Evolutionary conservation across 495 filamentous ascomycete species (phyloP), one percentile per base, ranked within the genome.

Genomic region (Penicillium herquei): DNA sequence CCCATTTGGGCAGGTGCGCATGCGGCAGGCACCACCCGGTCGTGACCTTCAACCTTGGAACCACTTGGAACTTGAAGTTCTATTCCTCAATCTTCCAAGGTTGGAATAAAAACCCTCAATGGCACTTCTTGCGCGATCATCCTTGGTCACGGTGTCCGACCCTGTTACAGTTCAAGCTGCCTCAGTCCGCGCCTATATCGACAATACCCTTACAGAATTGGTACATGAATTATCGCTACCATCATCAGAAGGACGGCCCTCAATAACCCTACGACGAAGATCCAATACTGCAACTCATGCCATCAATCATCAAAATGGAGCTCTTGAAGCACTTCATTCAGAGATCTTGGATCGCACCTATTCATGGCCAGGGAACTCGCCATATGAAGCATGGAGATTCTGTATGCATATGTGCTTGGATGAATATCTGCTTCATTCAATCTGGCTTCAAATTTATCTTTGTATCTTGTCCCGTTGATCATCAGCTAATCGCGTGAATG

Each of bases 321-420:
- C 73, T 1, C 63, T 75, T 0, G 73, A 73, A 50, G 45, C 59
- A 33, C 46, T 47, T 7, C 12, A 33, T 14, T 3, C 40, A 51
- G 3, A 54, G 54, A 63, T 57, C 2, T 55, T 56, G 26, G 45
- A 49, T 9, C 56, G 60, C 7, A 75, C 64, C 12, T 76, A 76
- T 51, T 75, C 62, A 0, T 90, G 85, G 72, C 86, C 86, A 12
- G 86, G 83, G 8, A 80, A 66, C 49, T 79, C 74, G 26, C 64
- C 70, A 3, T 66, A 80, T 48, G 86, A 89, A 67, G 84, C 86
- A 5, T 84, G 83, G 83, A 82, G 77, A 62, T 90, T 89, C 56
- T 80, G 87, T 88, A 77, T 16, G 64, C 7, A 14, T 11, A 6
- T 26, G 21, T 26, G 4, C 21, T 26, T 26, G 21, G 21, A 26